Base-by-base conservation (phyloP, 2,329 filamentous ascomycete genomes). In the Lasiodiplodia gonubiensis region DNA sequence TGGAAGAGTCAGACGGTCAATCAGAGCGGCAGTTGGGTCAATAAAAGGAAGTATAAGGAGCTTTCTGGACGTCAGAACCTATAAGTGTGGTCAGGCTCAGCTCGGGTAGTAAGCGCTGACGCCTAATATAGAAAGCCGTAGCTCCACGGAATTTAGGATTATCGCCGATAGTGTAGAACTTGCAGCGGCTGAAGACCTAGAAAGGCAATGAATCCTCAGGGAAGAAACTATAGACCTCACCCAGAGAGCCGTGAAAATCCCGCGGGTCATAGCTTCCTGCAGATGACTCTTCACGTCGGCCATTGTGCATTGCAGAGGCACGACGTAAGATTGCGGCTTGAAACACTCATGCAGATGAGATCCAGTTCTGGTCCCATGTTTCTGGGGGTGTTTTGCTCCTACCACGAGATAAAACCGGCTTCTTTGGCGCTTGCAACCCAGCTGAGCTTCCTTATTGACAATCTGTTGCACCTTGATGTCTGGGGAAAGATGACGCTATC, bases 381-480 rank as follows among this genome's bases (percentile, higher is more conserved):
- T 33, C 42, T 46, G 7, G 18, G 3, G 42, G 21, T 46, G 42
- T 46, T 11, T 46, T n/a, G 18, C 30, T 18, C 16, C 14, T 18
- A 4, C 16, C 16, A 46, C 4, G 8, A 21, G 14, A 46, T 46
- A 46, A 46, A 21, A 21, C 42, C 42, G 11, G 42, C n/a, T 46
- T 21, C 10, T 21, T 46, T 46, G 42, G 42, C 42, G 42, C 42
- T 46, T n/a, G 39, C 39, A 42, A 4, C 7, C 2, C 39, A 42
- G 16, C 39, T 42, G 16, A 18, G 14, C 14, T 42, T 42, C 37
- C 14, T 16, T 14, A 46, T 18, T n/a, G 42, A 46, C 10, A 10
- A 46, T 46, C 42, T 46, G 42, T 46, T 46, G n/a, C 42, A 46
- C 42, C 42, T 46, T 46, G 42, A 46, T 46, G 42, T 46, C 42